phyloP scores from a whole-genome alignment of 257 asterid genomes.

The Vinca minor region DNA sequence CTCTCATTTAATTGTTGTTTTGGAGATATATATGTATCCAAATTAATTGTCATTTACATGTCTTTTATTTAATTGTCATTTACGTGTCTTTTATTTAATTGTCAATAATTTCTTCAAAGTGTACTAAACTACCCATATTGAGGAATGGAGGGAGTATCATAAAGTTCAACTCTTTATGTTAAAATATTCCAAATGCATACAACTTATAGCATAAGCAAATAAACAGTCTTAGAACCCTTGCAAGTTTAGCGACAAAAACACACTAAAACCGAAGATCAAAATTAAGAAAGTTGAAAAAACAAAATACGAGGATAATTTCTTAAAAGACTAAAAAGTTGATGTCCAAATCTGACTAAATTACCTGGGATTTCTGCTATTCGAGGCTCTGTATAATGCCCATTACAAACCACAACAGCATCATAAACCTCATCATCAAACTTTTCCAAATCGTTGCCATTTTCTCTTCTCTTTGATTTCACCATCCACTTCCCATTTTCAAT shows the following conservation, averaged over 20 bases:
- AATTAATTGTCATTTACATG: too few relatives aligned
- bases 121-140: too few relatives aligned
- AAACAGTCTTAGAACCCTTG: too few relatives aligned
- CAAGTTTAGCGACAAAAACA: neutral
- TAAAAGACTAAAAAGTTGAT: too few relatives aligned
- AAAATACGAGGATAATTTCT: neutral
- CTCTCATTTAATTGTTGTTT: too few relatives aligned
- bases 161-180: neutral
- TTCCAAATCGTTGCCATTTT: slow-evolving; percentile 23
- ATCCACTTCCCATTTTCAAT: slow-evolving; percentile 54
- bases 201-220: neutral
- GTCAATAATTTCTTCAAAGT: too few relatives aligned
- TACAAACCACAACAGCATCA: slow-evolving; percentile 89
- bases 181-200: neutral
- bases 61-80: too few relatives aligned
- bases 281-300: neutral
- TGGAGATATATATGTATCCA: too few relatives aligned
- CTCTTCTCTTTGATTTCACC: slow-evolving; percentile 37
- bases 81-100: too few relatives aligned
- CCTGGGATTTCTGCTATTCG: slow-evolving; percentile 76
- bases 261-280: neutral
- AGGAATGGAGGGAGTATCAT: too few relatives aligned
- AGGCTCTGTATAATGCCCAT: slow-evolving; percentile 86
- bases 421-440: slow-evolving; percentile 39
- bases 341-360: slow-evolving; percentile 11